These are phyloP conservation scores for Fraxinus sp. DNA, from an alignment of 305 asterid genomes.

Conservation along the genomic window DNA sequence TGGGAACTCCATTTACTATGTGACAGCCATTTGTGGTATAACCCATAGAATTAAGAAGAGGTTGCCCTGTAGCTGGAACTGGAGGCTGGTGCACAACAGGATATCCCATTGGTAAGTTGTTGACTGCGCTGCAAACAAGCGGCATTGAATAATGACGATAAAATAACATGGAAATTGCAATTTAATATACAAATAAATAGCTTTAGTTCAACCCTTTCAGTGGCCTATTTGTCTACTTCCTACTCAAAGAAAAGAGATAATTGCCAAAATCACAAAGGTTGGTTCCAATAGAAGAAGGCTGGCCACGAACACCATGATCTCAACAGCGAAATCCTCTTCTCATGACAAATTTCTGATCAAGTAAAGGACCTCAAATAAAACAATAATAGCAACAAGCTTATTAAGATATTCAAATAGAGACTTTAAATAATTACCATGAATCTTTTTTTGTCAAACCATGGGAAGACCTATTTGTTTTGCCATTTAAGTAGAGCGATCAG, in stretches of 20 bases:
- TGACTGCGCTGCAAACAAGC: constrained; percentile 64
- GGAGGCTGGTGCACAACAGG: constrained; percentile 64
- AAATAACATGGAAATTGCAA: not conserved
- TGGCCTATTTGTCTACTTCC: not conserved
- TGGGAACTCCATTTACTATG: constrained; percentile 67
- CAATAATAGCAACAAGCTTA: not conserved
- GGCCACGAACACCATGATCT: not conserved
- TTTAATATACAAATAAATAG: not conserved
- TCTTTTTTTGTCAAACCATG: not conserved
- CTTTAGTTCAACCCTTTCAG: not conserved
- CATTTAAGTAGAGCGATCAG: not conserved
- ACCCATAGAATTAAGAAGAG: constrained; percentile 61
- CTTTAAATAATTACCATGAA: not conserved
- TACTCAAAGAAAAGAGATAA: not conserved
- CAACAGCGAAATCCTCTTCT: not conserved
- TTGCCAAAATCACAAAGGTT: not conserved
- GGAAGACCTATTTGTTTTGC: not conserved
- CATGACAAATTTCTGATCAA: not conserved
- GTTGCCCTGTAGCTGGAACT: constrained; percentile 53
- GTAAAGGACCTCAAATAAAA: not conserved
- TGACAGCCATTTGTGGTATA: constrained; percentile 52
- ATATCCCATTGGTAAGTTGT: constrained; percentile 80
- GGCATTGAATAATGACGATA: constrained; percentile 31
- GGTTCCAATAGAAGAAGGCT: not conserved
- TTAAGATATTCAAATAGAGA: not conserved